Evolutionary conservation across 1,284 basidiomycete species (phyloP).

Genomic region (Malassezia slooffiae): DNA sequence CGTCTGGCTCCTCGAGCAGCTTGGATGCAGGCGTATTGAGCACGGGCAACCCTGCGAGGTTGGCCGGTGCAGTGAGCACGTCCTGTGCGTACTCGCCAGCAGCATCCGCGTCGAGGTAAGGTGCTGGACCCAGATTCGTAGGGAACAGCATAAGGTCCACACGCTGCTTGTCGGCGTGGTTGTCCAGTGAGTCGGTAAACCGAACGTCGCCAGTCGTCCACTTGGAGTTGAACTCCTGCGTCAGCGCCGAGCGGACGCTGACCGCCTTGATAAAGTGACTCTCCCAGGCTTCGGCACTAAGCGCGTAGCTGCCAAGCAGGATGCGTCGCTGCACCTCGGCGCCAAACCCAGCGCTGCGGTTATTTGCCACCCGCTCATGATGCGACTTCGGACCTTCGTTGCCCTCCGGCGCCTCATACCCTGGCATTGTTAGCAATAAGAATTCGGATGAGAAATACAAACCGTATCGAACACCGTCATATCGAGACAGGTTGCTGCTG

Average conservation of each 20-base stretch:
- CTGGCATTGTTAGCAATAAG: no score
- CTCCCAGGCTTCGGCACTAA: constrained; percentile 85
- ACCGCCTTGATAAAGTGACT: constrained; percentile 93
- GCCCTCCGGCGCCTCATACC: not conserved
- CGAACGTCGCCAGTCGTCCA: constrained; percentile 52
- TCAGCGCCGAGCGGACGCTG: constrained; percentile 61
- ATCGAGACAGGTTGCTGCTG: constrained; percentile 80
- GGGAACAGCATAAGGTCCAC: constrained; percentile 75
- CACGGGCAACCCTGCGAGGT: constrained; percentile 74
- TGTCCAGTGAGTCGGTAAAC: no score
- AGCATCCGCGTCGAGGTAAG: constrained; percentile 15
- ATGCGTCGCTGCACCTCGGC: constrained; percentile 75
- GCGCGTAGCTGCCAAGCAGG: constrained; percentile 79
- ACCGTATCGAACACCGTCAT: constrained; percentile 65
- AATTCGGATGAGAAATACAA: constrained; percentile 29
- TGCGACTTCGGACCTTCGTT: no score
- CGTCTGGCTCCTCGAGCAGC: constrained; percentile 23
- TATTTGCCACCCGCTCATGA: constrained; percentile 22
- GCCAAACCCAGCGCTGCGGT: constrained; percentile 61
- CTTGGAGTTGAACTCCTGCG: constrained; percentile 65
- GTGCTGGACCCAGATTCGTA: constrained; percentile 31
- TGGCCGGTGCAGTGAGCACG: constrained; percentile 80
- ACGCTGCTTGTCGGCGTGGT: constrained; percentile 38
- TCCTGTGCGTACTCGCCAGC: constrained; percentile 66
- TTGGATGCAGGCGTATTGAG: constrained; percentile 59